phyloP scores from a whole-genome alignment of 495 filamentous ascomycete species.

The Jackrogersella multiformis region DNA sequence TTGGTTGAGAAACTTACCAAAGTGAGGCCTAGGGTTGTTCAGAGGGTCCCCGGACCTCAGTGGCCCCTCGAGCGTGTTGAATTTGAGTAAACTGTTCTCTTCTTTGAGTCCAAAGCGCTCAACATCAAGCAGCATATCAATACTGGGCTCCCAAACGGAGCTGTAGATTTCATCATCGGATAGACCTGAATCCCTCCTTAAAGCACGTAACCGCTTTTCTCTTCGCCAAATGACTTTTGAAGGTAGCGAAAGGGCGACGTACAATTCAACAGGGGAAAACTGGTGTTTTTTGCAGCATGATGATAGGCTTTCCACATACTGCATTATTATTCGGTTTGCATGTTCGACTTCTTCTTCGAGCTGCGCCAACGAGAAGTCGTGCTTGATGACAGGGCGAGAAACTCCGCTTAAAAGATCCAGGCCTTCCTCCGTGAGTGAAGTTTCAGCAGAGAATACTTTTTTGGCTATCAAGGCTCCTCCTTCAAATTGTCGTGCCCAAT shows the following conservation, averaged over 20 bases:
- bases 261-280: neutral
- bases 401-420: slow-evolving; percentile 35
- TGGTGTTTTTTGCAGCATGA: neutral
- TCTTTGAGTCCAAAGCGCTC: slow-evolving; percentile 32
- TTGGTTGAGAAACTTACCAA: slow-evolving; percentile 33
- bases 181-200: slow-evolving; percentile 10
- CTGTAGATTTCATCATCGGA: slow-evolving; percentile 23
- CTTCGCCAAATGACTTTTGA: slow-evolving; percentile 22
- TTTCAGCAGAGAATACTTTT: slow-evolving; percentile 1
- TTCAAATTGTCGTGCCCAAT: slow-evolving; percentile 39
- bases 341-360: slow-evolving; percentile 10
- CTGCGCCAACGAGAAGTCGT: neutral
- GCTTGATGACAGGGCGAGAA: neutral
- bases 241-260: neutral
- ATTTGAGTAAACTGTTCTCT: neutral
- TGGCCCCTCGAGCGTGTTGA: neutral
- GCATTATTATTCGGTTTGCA: slow-evolving; percentile 32
- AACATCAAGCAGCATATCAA: slow-evolving; percentile 29
- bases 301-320: slow-evolving; percentile 17
- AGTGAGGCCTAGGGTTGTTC: neutral
- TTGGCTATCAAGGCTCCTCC: slow-evolving; percentile 13
- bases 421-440: slow-evolving; percentile 23
- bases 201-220: slow-evolving; percentile 7
- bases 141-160: slow-evolving; percentile 38
- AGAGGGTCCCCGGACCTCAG: neutral